phyloP scores from a whole-genome alignment of 1,284 basidiomycete genomes.

The Naganishia cerealis region DNA sequence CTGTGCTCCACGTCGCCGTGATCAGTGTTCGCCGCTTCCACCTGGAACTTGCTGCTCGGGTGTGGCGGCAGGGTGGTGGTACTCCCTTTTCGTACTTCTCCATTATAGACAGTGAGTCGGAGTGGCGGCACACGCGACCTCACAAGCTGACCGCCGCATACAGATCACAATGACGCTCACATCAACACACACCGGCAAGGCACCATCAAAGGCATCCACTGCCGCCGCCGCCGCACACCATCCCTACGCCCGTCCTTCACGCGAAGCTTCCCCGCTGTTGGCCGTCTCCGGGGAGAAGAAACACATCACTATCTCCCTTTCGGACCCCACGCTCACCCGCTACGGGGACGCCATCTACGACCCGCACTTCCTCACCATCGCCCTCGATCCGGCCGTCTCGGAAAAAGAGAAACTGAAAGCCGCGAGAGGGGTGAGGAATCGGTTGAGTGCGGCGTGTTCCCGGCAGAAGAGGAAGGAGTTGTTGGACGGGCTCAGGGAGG shows the following conservation, averaged over 20 bases:
- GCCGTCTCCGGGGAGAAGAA: conserved; percentile 13
- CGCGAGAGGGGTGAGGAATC: conserved; percentile 23
- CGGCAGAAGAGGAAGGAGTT: conserved; percentile 25
- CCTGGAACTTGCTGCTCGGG: not conserved
- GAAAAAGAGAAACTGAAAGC: conserved; percentile 28
- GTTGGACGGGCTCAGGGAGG: conserved; percentile 23
- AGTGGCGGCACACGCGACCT: not conserved
- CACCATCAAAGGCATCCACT: not conserved
- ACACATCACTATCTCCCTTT: conserved; percentile 27
- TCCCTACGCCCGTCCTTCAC: conserved; percentile 15
- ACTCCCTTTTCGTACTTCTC: not conserved
- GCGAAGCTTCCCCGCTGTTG: not conserved
- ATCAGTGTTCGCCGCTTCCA: not conserved
- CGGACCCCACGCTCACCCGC: conserved; percentile 24
- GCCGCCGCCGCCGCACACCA: not conserved
- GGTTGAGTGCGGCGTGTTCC: conserved; percentile 27
- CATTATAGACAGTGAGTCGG: not conserved
- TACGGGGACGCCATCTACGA: conserved; percentile 28
- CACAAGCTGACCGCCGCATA: not conserved
- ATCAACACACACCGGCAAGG: not conserved
- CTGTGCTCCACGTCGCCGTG: not conserved
- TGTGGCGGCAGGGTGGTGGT: not conserved
- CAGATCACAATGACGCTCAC: conserved; percentile 1
- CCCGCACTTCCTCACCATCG: conserved; percentile 23
- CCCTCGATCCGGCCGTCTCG: conserved; percentile 23